These are phyloP conservation scores for Abrus pulchellus DNA, from an alignment of 306 rosid species.

Conservation along the genomic window DNA sequence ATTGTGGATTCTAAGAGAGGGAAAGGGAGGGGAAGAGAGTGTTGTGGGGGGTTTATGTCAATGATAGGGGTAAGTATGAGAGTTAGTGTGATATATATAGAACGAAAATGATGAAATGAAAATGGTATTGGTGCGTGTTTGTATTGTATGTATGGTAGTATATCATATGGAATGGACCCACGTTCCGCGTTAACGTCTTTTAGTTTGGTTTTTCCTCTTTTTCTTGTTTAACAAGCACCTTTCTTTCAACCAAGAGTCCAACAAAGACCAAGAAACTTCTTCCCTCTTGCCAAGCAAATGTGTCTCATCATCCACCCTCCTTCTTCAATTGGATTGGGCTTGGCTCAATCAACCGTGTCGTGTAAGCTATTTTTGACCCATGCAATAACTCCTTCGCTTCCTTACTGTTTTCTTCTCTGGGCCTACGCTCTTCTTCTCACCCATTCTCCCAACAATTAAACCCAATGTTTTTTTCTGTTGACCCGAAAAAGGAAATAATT, in stretches of 20 bases:
- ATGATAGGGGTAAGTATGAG: background rate
- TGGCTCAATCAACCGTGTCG: no score
- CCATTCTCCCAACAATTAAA: no score
- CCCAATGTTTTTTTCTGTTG: no score
- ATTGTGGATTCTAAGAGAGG: background rate
- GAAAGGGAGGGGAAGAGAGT: background rate
- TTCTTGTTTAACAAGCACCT: conserved; percentile 4
- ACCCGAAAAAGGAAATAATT: no score
- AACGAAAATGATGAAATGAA: background rate
- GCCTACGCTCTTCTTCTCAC: no score
- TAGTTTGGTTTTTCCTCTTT: background rate
- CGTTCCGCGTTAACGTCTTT: background rate
- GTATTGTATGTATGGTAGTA: background rate
- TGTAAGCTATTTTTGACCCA: no score
- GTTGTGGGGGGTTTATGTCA: background rate
- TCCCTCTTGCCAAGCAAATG: conserved; percentile 2
- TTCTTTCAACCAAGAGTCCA: background rate
- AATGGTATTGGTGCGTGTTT: conserved; percentile 3
- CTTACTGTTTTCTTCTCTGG: no score
- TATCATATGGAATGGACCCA: conserved; percentile 12
- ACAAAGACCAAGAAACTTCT: conserved; percentile 31
- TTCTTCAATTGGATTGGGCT: conserved; percentile 23
- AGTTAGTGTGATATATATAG: background rate
- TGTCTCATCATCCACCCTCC: background rate
- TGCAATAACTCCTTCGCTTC: no score